Percentiles rank a stretch among this genome's conserved stretches.
These are phyloP conservation scores for Metschnikowia santaceciliae DNA, from an alignment of 805 yeast genomes.

Conservation along the genomic window DNA sequence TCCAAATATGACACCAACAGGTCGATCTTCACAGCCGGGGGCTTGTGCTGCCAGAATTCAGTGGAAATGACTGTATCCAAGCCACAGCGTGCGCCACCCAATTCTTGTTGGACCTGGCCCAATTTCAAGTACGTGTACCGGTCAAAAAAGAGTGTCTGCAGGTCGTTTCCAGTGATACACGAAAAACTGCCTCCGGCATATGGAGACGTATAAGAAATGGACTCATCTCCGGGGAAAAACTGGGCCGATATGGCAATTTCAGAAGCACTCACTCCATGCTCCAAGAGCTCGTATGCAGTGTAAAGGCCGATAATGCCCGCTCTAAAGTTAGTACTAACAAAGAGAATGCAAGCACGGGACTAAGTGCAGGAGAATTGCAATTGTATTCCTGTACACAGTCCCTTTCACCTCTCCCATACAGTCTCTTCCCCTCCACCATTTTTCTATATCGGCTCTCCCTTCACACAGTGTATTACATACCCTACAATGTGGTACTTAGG, in stretches of 20 bases:
- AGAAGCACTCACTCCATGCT: constrained; percentile 34
- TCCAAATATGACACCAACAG: constrained; percentile 48
- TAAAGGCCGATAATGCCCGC: constrained; percentile 60
- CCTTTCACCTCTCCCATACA: too few species aligned
- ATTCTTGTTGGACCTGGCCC: constrained; percentile 33
- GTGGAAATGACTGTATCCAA: constrained; percentile 51
- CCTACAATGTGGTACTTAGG: constrained; percentile 10
- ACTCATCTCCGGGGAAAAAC: constrained; percentile 73
- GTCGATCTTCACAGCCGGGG: constrained; percentile 43
- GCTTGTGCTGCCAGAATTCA: constrained; percentile 54
- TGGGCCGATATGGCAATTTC: constrained; percentile 60
- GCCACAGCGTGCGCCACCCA: constrained; percentile 55
- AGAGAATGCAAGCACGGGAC: too few species aligned
- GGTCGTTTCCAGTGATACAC: constrained; percentile 54
- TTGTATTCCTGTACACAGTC: too few species aligned
- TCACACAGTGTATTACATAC: constrained; percentile 4
- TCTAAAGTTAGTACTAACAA: constrained; percentile 10
- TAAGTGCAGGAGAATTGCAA: too few species aligned
- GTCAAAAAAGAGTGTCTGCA: constrained; percentile 44
- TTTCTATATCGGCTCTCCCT: too few species aligned
- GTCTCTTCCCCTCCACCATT: too few species aligned
- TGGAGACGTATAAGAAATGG: constrained; percentile 72
- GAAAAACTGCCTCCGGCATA: constrained; percentile 55
- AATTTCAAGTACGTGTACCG: constrained; percentile 53
- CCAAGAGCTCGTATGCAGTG: constrained; percentile 66